Evolutionary conservation across 495 filamentous ascomycete species (phyloP).

Genomic region (Staphylotrichum longicolle): DNA sequence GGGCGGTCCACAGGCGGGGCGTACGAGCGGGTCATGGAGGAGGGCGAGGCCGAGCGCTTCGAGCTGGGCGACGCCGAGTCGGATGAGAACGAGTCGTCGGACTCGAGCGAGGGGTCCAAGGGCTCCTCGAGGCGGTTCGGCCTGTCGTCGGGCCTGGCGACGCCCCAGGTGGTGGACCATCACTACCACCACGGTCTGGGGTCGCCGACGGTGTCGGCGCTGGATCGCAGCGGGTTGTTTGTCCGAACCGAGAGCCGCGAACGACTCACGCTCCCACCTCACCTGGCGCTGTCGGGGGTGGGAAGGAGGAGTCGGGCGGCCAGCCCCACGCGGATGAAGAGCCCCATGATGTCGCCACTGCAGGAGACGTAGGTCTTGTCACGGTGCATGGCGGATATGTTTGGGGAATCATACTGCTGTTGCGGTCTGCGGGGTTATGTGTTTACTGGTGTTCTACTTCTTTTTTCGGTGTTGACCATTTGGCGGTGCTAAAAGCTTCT

Average conservation of each 20-base stretch:
- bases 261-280: slow-evolving; percentile 51
- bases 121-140: slow-evolving; percentile 40
- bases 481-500: slow-evolving; percentile 1
- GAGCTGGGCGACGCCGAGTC: slow-evolving; percentile 67
- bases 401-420: background rate
- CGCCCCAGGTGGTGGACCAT: slow-evolving; percentile 49
- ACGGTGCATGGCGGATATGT: background rate
- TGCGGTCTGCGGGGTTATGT: background rate
- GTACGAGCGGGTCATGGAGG: slow-evolving; percentile 86
- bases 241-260: slow-evolving; percentile 81
- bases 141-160: slow-evolving; percentile 60
- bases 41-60: slow-evolving; percentile 64
- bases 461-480: slow-evolving; percentile 9
- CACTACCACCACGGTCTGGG: slow-evolving; percentile 24
- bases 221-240: slow-evolving; percentile 72
- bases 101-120: slow-evolving; percentile 50
- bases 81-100: slow-evolving; percentile 55
- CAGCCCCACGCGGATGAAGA: slow-evolving; percentile 64
- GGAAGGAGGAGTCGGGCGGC: slow-evolving; percentile 59
- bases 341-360: slow-evolving; percentile 56
- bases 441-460: slow-evolving; percentile 10
- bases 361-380: slow-evolving; percentile 36
- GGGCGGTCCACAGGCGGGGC: slow-evolving; percentile 38
- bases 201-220: slow-evolving; percentile 49
- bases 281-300: slow-evolving; percentile 45